Evolutionary conservation across 305 asterid genomes (phyloP), one percentile per base, ranked within the genome.

Genomic region (Rubia balearica): DNA sequence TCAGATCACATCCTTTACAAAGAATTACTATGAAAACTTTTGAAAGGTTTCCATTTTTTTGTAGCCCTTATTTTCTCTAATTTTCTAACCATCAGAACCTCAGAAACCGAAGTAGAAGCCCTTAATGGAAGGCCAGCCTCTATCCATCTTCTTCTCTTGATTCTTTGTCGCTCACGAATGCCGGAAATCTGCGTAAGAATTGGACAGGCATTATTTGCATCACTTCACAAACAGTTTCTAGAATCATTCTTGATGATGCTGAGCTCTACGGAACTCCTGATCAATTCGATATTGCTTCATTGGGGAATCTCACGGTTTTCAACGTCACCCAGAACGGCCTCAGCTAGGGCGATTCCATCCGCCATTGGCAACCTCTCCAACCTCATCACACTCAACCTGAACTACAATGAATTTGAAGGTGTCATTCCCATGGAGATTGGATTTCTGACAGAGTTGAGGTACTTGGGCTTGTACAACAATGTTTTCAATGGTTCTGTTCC

Each of bases 341-440:
- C 76, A 74, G 27, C 5, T n/a, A 95, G 97, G 62, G 74, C 84
- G 5, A 81, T 91, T 69, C 97, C 96, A 1, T 41, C 85, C 14
- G 60, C 76, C 48, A 78, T 91, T 63, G 91, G 89, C 24, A 78
- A 71, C 67, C 66, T 73, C 62, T 56, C 62, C 5, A 8, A 56
- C 5, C 62, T 56, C 62, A 56, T 21, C 62, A 0, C 1, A 19
- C 57, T 84, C 81, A 83, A 81, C 78, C 12, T 84, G 27, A 78
- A 85, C 49, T 79, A 46, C 71, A 84, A 84, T n/a, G n/a, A n/a
- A n/a, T n/a, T n/a, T n/a, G n/a, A n/a, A n/a, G n/a, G n/a, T n/a
- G n/a, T n/a, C n/a, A n/a, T n/a, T n/a, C n/a, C n/a, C n/a, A n/a
- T n/a, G n/a, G n/a, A 81, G 57, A 77, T 81, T 61, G 84, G 77